These are phyloP conservation scores for Candida ulmi DNA, from an alignment of 805 yeast species.

Conservation along the genomic window DNA sequence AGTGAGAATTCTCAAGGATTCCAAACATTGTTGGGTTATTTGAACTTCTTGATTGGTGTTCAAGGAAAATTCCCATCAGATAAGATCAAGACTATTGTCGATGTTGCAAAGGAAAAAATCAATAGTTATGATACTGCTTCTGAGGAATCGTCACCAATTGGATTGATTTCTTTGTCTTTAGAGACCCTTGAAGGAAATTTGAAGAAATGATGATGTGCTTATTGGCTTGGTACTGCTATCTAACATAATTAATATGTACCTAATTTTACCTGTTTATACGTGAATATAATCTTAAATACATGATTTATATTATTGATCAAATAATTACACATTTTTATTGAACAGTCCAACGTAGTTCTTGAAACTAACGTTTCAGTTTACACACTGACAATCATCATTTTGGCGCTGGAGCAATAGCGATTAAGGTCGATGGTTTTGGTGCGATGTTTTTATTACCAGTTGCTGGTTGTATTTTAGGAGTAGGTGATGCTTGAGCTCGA, in stretches of 20 bases:
- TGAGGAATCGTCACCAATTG: slow-evolving; percentile 7
- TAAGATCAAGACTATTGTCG: slow-evolving; percentile 25
- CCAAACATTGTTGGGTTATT: slow-evolving; percentile 45
- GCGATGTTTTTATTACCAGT: not conserved
- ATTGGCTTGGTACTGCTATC: not conserved
- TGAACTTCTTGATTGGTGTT: slow-evolving; percentile 45
- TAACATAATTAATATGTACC: too few species aligned
- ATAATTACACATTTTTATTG: too few species aligned
- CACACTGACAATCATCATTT: too few species aligned
- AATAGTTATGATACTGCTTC: slow-evolving; percentile 9
- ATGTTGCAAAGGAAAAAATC: slow-evolving; percentile 19
- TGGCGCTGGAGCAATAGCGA: slow-evolving; percentile 1
- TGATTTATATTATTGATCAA: too few species aligned
- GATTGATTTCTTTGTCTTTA: slow-evolving; percentile 7
- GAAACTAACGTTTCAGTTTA: too few species aligned
- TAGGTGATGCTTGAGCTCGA: not conserved
- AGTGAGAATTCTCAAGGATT: slow-evolving; percentile 22
- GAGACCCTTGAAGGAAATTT: not conserved
- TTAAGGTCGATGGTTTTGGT: not conserved
- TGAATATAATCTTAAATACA: too few species aligned
- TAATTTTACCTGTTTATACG: too few species aligned
- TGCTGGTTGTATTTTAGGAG: not conserved
- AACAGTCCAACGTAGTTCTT: too few species aligned
- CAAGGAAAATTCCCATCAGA: slow-evolving; percentile 26
- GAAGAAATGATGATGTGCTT: not conserved